Evolutionary conservation across 306 rosid genomes (phyloP).

Genomic region (Aeschynomene evenia): DNA sequence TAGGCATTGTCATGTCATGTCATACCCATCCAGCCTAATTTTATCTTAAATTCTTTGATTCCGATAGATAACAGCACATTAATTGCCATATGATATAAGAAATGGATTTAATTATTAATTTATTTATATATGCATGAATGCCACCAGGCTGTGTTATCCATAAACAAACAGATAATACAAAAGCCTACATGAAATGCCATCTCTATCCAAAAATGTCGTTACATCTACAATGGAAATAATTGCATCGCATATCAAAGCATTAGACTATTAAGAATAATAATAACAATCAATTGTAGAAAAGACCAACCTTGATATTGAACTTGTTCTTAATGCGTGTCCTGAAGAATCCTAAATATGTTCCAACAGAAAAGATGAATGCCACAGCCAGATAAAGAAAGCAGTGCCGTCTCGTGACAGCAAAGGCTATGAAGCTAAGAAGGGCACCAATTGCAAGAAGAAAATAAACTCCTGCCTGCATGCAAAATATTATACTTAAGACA

Average conservation of each 20-base stretch:
- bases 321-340: conserved; percentile 63
- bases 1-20: background rate
- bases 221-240: background rate
- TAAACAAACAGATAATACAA: background rate
- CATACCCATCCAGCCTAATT: background rate
- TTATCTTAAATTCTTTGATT: conserved; percentile 5
- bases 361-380: conserved; percentile 52
- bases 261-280: too few relatives aligned
- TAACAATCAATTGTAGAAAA: background rate
- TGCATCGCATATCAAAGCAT: background rate
- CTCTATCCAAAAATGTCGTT: background rate
- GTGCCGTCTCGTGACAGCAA: conserved; percentile 52
- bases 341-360: conserved; percentile 70
- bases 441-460: conserved; percentile 47
- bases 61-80: background rate
- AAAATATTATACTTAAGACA: conserved; percentile 9
- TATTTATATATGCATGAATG: background rate
- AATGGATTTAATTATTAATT: background rate
- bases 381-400: conserved; percentile 62
- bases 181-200: background rate
- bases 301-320: conserved; percentile 76
- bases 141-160: conserved; percentile 11
- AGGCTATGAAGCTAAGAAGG: conserved; percentile 59
- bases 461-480: conserved; percentile 72
- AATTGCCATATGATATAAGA: background rate